A percentile compares a stretch with the other conserved stretches of the same genome.
Evolutionary conservation across 306 rosid species (phyloP).

Genomic region (Mucuna pruriens): DNA sequence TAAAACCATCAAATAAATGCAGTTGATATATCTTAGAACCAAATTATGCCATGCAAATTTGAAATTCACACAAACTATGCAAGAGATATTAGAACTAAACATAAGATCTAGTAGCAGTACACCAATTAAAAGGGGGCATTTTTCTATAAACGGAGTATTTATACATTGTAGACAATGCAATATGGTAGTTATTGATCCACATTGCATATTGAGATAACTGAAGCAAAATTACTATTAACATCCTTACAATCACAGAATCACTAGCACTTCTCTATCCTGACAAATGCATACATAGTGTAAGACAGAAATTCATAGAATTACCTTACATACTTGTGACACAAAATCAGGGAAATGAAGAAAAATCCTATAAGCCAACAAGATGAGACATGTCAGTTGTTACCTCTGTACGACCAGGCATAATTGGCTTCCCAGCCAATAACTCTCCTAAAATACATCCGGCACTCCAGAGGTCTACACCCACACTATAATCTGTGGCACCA

Average conservation of each 20-base stretch:
- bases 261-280: constrained; percentile 3
- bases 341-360: constrained; percentile 25
- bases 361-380: constrained; percentile 24
- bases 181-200: not conserved
- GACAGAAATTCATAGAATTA: constrained; percentile 24
- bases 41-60: constrained; percentile 6
- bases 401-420: constrained; percentile 99
- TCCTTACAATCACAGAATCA: not conserved
- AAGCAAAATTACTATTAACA: constrained; percentile 7
- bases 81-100: constrained; percentile 14
- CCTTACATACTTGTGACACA: constrained; percentile 2
- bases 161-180: constrained; percentile 15
- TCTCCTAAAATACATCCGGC: constrained; percentile 97
- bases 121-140: not conserved
- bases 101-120: not conserved
- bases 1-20: constrained; percentile 3
- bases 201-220: not conserved
- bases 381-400: constrained; percentile 49
- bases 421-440: constrained; percentile 91
- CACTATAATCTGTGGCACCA: constrained; percentile 90
- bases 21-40: constrained; percentile 21
- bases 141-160: not conserved
- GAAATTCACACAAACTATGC: constrained; percentile 1
- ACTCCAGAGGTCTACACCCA: constrained; percentile 94
- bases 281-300: constrained; percentile 10